These are phyloP conservation scores for Entomortierella lignicola DNA, from an alignment of 192 early-diverging fungal species.

Conservation along the genomic window DNA sequence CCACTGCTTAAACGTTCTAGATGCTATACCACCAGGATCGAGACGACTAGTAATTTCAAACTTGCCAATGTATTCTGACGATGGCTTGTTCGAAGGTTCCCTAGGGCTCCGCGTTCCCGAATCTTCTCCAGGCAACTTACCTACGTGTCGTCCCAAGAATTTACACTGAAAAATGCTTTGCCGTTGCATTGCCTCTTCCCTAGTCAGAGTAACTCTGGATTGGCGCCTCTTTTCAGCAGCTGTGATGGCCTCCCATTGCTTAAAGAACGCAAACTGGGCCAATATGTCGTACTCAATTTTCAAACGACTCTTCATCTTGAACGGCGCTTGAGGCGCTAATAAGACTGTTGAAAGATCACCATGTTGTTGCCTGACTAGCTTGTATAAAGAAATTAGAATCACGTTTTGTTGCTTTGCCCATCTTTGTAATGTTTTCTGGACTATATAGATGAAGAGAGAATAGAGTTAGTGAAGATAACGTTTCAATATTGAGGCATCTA, in stretches of 20 bases:
- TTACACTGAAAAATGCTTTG: conserved; percentile 11
- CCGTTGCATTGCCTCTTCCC: conserved; percentile 11
- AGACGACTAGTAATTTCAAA: conserved; percentile 33
- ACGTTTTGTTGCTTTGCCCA: conserved; percentile 45
- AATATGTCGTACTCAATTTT: conserved; percentile 14
- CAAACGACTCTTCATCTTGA: conserved; percentile 30
- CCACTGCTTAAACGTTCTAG: conserved; percentile 17
- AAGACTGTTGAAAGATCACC: conserved; percentile 1
- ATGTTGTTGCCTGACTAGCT: conserved; percentile 12
- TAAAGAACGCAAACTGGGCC: conserved; percentile 46
- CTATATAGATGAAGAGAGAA: not conserved
- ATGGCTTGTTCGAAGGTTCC: conserved; percentile 5
- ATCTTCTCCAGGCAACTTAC: conserved; percentile 9
- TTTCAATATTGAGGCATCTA: not conserved
- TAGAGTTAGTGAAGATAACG: not conserved
- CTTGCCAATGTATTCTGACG: conserved; percentile 30
- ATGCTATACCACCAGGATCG: conserved; percentile 11
- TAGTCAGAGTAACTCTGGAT: not conserved
- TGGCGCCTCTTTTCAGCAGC: conserved; percentile 11
- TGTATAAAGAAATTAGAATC: conserved; percentile 20
- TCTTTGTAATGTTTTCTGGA: conserved; percentile 4
- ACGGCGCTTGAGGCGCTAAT: conserved; percentile 21
- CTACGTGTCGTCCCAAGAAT: conserved; percentile 24
- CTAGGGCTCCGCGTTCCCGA: not conserved
- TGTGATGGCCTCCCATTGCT: conserved; percentile 45